Evolutionary conservation across 306 rosid species (phyloP).

Genomic region (Rosa multiflora): DNA sequence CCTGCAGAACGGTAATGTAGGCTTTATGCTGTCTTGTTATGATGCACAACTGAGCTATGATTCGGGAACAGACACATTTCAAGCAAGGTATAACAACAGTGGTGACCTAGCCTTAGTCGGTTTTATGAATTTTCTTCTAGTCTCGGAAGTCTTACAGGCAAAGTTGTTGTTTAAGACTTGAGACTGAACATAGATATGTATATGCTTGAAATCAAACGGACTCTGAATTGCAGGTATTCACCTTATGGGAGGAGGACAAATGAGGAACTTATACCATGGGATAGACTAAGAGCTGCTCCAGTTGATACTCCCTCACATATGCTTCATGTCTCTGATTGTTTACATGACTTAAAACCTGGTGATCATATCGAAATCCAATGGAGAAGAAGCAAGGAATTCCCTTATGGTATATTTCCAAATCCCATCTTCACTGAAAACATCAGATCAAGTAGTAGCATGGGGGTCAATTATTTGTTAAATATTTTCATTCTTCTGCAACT

Average conservation of each 20-base stretch:
- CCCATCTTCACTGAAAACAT: neutral
- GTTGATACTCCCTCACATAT: slow-evolving; percentile 53
- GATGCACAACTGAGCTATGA: slow-evolving; percentile 85
- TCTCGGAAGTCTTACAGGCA: neutral
- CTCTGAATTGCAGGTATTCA: slow-evolving; percentile 58
- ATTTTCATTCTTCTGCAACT: neutral
- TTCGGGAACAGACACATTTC: slow-evolving; percentile 54
- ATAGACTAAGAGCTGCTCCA: slow-evolving; percentile 75
- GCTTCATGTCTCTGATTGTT: slow-evolving; percentile 72
- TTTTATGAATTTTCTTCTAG: neutral
- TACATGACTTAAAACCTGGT: slow-evolving; percentile 67
- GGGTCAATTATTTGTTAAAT: neutral
- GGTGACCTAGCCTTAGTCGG: neutral
- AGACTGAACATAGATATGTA: neutral
- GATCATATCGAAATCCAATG: slow-evolving; percentile 96
- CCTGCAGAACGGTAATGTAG: slow-evolving; percentile 86
- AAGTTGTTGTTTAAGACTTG: neutral
- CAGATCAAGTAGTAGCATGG: neutral
- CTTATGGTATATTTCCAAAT: slow-evolving; percentile 59
- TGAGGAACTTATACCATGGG: slow-evolving; percentile 81
- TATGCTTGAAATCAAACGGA: slow-evolving; percentile 8
- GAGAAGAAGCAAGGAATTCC: slow-evolving; percentile 85
- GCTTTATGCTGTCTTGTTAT: slow-evolving; percentile 91
- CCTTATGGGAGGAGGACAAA: slow-evolving; percentile 70
- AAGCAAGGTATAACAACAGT: slow-evolving; percentile 66